Percentiles rank a stretch among this genome's conserved stretches.
phyloP scores from a whole-genome alignment of 306 rosid species.

The Prunus mume region DNA sequence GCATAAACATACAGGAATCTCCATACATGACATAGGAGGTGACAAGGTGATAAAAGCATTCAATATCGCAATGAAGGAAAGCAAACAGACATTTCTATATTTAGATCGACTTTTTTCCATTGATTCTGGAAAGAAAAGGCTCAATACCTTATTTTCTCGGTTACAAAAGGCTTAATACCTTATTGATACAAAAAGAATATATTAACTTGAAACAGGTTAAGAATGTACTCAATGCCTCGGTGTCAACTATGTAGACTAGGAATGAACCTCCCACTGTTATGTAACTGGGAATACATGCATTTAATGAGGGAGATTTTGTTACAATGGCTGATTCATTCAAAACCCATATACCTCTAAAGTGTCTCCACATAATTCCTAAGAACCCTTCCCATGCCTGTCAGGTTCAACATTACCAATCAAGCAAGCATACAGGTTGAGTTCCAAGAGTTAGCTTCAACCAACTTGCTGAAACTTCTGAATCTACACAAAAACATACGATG shows the following conservation, averaged over 20 bases:
- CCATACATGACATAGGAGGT: conserved; percentile 4
- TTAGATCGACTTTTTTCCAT: conserved; percentile 32
- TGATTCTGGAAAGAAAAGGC: conserved; percentile 51
- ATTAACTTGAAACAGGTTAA: conserved; percentile 39
- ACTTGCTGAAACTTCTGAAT: conserved; percentile 47
- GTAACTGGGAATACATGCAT: conserved; percentile 22
- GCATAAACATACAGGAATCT: background rate
- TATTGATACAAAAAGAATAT: conserved; percentile 32
- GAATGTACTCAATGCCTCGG: conserved; percentile 30
- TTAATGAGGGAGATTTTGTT: conserved; percentile 10
- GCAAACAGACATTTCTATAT: conserved; percentile 35
- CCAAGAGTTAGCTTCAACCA: conserved; percentile 31
- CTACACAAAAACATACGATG: conserved; percentile 46
- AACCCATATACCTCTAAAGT: conserved; percentile 27
- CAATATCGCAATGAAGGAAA: conserved; percentile 10
- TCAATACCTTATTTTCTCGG: conserved; percentile 18
- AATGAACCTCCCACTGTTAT: conserved; percentile 29
- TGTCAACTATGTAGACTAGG: conserved; percentile 31
- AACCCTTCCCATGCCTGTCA: conserved; percentile 29
- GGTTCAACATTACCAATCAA: conserved; percentile 31
- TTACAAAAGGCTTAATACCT: conserved; percentile 20
- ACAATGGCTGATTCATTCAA: conserved; percentile 26
- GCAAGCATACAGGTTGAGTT: conserved; percentile 36
- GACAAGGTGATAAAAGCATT: conserved; percentile 8
- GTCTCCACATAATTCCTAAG: conserved; percentile 37